These are phyloP conservation scores for Suillus bovinus DNA, from an alignment of 768 basidiomycete genomes.

Conservation along the genomic window DNA sequence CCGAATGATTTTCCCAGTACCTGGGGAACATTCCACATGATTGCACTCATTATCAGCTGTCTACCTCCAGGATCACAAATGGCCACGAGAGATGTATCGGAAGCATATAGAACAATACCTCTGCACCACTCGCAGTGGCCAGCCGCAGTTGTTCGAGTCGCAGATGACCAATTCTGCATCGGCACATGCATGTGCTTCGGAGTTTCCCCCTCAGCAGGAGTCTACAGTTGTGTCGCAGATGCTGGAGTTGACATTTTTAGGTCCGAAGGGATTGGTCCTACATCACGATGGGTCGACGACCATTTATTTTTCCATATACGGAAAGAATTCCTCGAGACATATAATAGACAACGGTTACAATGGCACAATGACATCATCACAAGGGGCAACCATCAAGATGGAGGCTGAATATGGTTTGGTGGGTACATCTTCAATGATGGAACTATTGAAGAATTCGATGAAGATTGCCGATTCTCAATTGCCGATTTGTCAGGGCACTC, in stretches of 20 bases:
- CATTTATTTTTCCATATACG: not conserved
- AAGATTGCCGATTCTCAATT: conserved; percentile 29
- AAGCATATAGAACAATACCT: not conserved
- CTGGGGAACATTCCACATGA: too few species aligned
- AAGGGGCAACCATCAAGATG: too few species aligned
- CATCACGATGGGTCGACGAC: not conserved
- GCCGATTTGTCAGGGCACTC: conserved; percentile 24
- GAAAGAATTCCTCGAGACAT: not conserved
- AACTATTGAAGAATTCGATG: conserved; percentile 27
- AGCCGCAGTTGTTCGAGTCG: not conserved
- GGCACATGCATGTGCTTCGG: not conserved
- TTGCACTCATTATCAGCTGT: too few species aligned
- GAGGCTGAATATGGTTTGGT: too few species aligned
- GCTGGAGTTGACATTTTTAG: not conserved
- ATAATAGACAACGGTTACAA: not conserved
- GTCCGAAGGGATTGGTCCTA: not conserved
- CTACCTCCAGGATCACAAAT: too few species aligned
- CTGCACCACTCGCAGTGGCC: not conserved
- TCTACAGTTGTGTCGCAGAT: not conserved
- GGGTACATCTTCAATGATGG: too few species aligned
- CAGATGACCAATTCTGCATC: not conserved
- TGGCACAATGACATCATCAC: not conserved
- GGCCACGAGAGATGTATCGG: not conserved
- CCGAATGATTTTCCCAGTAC: too few species aligned
- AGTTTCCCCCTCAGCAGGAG: not conserved